These are phyloP conservation scores for Mycena floridula DNA, from an alignment of 768 basidiomycete genomes.

Conservation along the genomic window DNA sequence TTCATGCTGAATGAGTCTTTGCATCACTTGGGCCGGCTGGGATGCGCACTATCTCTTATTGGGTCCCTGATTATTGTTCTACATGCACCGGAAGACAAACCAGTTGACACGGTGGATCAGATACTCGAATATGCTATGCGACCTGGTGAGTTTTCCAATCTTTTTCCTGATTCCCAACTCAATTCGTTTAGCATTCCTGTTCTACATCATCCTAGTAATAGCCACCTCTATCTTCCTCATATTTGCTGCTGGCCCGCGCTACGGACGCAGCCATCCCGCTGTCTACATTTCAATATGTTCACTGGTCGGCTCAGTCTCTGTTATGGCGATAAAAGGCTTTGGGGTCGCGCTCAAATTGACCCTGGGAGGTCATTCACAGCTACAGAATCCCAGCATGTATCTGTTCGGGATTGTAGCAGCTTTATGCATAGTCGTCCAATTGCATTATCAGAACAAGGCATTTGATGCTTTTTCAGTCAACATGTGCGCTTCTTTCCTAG, in stretches of 20 bases:
- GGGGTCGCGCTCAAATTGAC: slow-evolving; percentile 96
- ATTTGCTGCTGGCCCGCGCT: slow-evolving; percentile 72
- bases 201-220: slow-evolving; percentile 83
- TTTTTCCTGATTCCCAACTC: neutral
- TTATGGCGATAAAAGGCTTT: slow-evolving; percentile 99
- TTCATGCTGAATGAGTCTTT: slow-evolving; percentile 90
- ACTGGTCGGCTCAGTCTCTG: slow-evolving; percentile 87
- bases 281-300: slow-evolving; percentile 98
- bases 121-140: slow-evolving; percentile 87
- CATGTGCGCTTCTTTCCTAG: slow-evolving; percentile 55
- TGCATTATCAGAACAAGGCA: slow-evolving; percentile 98
- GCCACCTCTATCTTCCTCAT: slow-evolving; percentile 86
- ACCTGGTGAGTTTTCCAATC: slow-evolving; percentile 52
- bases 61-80: slow-evolving; percentile 93
- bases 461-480: slow-evolving; percentile 96
- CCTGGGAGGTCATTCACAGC: slow-evolving; percentile 89
- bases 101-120: slow-evolving; percentile 88
- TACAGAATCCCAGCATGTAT: slow-evolving; percentile 93
- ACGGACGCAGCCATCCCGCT: slow-evolving; percentile 82
- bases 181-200: slow-evolving; percentile 62
- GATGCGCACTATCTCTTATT: slow-evolving; percentile 76
- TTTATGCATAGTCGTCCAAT: slow-evolving; percentile 83
- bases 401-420: slow-evolving; percentile 81
- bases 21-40: slow-evolving; percentile 85
- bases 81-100: slow-evolving; percentile 95